Evolutionary conservation across 306 rosid genomes (phyloP).

Genomic region (Acacia melanoxylon): DNA sequence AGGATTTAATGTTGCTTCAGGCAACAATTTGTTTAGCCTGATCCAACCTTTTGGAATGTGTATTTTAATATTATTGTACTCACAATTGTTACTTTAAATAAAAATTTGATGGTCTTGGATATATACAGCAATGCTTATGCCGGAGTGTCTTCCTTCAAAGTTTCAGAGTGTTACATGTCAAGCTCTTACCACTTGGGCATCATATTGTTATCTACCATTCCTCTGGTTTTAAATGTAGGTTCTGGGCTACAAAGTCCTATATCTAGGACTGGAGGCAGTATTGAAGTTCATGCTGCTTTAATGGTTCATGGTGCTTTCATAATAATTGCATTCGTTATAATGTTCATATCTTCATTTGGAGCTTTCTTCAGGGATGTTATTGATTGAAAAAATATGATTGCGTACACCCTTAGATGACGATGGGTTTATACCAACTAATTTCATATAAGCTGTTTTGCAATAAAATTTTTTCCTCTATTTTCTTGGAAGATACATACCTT

Average conservation of each 20-base stretch:
- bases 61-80: neutral
- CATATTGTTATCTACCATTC: no score
- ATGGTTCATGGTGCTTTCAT: neutral
- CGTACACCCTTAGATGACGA: neutral
- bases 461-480: neutral
- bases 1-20: neutral
- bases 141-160: neutral
- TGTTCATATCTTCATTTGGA: conserved; percentile 2
- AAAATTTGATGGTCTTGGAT: neutral
- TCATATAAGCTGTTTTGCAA: conserved; percentile 1
- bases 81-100: neutral
- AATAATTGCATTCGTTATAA: neutral
- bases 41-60: neutral
- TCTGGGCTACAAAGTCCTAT: no score
- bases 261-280: neutral
- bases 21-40: neutral
- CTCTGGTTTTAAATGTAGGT: no score
- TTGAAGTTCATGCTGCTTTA: neutral
- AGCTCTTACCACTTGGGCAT: neutral
- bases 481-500: conserved; percentile 11
- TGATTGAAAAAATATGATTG: neutral
- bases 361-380: conserved; percentile 5
- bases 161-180: neutral
- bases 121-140: neutral
- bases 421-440: conserved; percentile 1